Evolutionary conservation across 805 yeast species (phyloP).

Genomic region (Saccharomycopsis capsularis): DNA sequence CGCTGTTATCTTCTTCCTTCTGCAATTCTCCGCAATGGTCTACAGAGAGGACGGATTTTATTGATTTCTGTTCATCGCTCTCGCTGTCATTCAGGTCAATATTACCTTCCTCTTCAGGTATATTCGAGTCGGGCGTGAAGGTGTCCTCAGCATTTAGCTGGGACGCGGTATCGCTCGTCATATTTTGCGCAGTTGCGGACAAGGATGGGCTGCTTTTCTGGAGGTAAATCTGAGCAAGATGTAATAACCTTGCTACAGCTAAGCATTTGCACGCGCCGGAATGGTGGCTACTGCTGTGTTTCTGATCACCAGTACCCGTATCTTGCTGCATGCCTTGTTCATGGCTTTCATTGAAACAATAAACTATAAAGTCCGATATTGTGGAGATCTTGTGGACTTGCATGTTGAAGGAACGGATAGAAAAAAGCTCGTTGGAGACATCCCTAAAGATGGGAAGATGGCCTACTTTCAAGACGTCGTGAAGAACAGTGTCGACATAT

Average conservation of each 20-base stretch:
- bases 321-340: neutral
- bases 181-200: too few relatives aligned
- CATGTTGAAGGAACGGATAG: conserved; percentile 48
- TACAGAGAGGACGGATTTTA: too few relatives aligned
- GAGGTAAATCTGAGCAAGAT: conserved; percentile 36
- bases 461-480: conserved; percentile 3
- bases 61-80: too few relatives aligned
- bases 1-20: neutral
- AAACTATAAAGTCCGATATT: conserved; percentile 71
- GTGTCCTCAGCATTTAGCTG: neutral
- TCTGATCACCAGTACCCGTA: neutral
- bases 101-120: too few relatives aligned
- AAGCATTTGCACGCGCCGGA: neutral
- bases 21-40: neutral
- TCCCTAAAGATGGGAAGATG: conserved; percentile 9
- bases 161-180: too few relatives aligned
- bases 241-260: conserved; percentile 29
- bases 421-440: conserved; percentile 1
- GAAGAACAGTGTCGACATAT: neutral
- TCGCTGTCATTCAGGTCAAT: too few relatives aligned
- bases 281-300: too few relatives aligned
- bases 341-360: conserved; percentile 47
- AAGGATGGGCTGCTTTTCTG: conserved; percentile 10
- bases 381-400: conserved; percentile 77
- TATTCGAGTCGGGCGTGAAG: neutral